Evolutionary conservation across 2,329 filamentous ascomycete genomes (phyloP).

Genomic region (Neospermospora avenae): DNA sequence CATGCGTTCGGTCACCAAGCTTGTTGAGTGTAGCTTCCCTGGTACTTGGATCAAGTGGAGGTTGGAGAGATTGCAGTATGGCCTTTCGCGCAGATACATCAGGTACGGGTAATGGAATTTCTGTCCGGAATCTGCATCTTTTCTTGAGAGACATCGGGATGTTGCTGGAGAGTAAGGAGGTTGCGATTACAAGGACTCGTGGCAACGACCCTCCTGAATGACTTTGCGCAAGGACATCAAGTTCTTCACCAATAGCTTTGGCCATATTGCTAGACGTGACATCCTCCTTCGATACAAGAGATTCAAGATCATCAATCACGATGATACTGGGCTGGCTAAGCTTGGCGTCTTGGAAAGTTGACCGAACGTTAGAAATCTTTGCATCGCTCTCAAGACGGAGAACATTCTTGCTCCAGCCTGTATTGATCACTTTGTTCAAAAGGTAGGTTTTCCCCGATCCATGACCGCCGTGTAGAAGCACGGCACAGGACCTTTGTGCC

Average conservation of each 20-base stretch:
- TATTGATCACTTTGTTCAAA: conserved; percentile 62
- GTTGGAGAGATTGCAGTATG: conserved; percentile 59
- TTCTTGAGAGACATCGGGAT: conserved; percentile 68
- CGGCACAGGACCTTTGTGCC: conserved; percentile 37
- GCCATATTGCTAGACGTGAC: conserved; percentile 49
- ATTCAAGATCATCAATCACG: conserved; percentile 74
- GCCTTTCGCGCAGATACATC: conserved; percentile 66
- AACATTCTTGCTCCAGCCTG: conserved; percentile 65
- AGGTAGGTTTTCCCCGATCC: conserved; percentile 84
- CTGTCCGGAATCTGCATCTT: conserved; percentile 59
- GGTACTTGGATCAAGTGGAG: conserved; percentile 45
- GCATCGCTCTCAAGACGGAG: conserved; percentile 56
- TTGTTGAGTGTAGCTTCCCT: conserved; percentile 52
- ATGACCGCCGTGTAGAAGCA: conserved; percentile 67
- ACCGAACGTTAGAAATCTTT: conserved; percentile 58
- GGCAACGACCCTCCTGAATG: conserved; percentile 36
- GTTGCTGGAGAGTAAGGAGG: conserved; percentile 69
- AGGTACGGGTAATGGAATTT: conserved; percentile 75
- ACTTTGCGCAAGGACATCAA: conserved; percentile 50
- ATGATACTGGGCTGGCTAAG: conserved; percentile 72
- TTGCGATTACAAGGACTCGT: conserved; percentile 69
- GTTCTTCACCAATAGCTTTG: conserved; percentile 49
- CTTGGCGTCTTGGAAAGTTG: conserved; percentile 66
- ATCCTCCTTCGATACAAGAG: conserved; percentile 61
- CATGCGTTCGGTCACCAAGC: conserved; percentile 75